Conservation (phyloP, 495 filamentous ascomycete genomes). For the Neurospora sp. region DNA sequence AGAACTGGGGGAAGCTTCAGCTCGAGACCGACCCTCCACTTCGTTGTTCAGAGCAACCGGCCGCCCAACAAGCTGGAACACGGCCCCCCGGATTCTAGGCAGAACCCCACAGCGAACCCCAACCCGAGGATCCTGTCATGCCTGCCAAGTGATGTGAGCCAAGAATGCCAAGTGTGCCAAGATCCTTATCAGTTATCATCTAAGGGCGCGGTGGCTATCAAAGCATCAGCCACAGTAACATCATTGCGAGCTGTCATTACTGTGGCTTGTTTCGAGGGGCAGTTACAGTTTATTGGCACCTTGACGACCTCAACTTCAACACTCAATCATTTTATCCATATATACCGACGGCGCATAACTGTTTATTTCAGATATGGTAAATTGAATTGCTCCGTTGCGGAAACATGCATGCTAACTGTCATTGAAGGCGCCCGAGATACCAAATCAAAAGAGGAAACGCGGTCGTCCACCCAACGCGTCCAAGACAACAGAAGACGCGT, state of each 20-base stretch:
- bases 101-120: background rate
- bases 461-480: conserved; percentile 31
- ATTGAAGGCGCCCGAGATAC: conserved; percentile 19
- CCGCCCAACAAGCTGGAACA: background rate
- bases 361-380: conserved; percentile 15
- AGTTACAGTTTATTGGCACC: background rate
- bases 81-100: background rate
- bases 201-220: background rate
- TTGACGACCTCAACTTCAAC: background rate
- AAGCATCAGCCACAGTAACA: background rate
- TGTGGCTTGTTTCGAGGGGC: conserved; percentile 3
- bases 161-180: background rate
- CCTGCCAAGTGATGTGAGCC: background rate
- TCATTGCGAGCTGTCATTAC: background rate
- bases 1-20: background rate
- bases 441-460: conserved; percentile 33
- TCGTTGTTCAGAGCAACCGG: background rate
- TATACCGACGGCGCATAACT: conserved; percentile 4
- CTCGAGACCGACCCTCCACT: background rate
- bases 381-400: background rate
- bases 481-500: conserved; percentile 25
- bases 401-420: conserved; percentile 1
- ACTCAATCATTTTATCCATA: background rate
- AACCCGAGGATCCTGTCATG: background rate
- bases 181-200: background rate